Evolutionary conservation across 495 filamentous ascomycete species (phyloP).

Genomic region (Pseudomonodictys pantanalensis): DNA sequence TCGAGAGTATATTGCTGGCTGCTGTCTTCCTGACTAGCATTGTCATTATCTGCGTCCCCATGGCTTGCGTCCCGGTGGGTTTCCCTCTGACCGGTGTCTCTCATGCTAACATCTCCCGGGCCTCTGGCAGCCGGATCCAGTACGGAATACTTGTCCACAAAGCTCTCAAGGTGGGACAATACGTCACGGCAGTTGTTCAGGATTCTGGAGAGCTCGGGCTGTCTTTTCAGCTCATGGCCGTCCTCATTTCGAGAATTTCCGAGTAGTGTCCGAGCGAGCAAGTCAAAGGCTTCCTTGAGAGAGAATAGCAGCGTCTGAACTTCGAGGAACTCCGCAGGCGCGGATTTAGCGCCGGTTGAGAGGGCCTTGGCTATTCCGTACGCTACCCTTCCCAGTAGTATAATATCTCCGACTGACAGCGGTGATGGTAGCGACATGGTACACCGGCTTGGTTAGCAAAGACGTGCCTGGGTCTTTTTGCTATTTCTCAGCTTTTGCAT

Average conservation of each 20-base stretch:
- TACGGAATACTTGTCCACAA: slow-evolving; percentile 9
- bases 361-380: slow-evolving; percentile 3
- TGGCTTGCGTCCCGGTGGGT: too few species aligned
- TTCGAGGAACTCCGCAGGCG: slow-evolving; percentile 13
- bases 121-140: too few species aligned
- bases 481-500: too few species aligned
- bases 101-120: too few species aligned
- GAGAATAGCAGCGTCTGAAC: slow-evolving; percentile 8
- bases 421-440: not conserved
- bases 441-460: too few species aligned
- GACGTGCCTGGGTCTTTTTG: too few species aligned
- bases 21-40: too few species aligned
- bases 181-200: slow-evolving; percentile 5
- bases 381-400: slow-evolving; percentile 3
- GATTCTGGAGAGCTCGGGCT: not conserved
- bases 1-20: too few species aligned
- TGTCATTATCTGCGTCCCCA: too few species aligned
- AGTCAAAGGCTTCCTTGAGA: slow-evolving; percentile 3
- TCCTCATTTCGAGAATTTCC: not conserved
- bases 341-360: slow-evolving; percentile 1
- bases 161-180: slow-evolving; percentile 1
- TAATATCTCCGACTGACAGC: slow-evolving; percentile 8
- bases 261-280: slow-evolving; percentile 4
- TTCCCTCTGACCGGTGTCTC: not conserved
- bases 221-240: not conserved